phyloP scores from a whole-genome alignment of 441 rosid genomes.

The Gossypium gossypioides region DNA sequence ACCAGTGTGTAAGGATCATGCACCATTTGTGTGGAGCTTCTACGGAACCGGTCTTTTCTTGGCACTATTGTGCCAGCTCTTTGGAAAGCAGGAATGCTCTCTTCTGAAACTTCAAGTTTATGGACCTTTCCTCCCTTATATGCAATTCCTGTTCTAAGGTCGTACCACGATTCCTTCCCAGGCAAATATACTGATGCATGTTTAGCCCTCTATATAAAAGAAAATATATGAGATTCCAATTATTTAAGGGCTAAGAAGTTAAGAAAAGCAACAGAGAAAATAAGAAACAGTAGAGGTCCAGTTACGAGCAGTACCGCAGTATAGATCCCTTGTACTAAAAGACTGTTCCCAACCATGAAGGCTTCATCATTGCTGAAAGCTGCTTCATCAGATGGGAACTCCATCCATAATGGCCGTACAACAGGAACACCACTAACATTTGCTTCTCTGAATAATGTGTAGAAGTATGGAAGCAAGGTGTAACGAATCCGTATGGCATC shows the following conservation, averaged over 20 bases:
- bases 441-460: conserved; percentile 92
- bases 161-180: conserved; percentile 85
- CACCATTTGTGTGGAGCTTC: conserved; percentile 91
- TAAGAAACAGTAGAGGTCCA: not conserved
- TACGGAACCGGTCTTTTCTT: conserved; percentile 76
- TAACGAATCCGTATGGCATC: conserved; percentile 87
- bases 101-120: conserved; percentile 73
- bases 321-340: conserved; percentile 89
- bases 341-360: conserved; percentile 87
- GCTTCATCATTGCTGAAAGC: conserved; percentile 86
- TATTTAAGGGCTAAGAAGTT: not conserved
- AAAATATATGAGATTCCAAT: conserved; percentile 9
- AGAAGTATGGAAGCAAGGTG: conserved; percentile 79
- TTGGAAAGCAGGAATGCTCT: conserved; percentile 88
- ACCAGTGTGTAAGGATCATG: conserved; percentile 96
- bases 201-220: conserved; percentile 49
- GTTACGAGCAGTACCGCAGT: conserved; percentile 45
- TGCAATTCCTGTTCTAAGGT: conserved; percentile 63
- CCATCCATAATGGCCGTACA: conserved; percentile 95
- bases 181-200: conserved; percentile 78
- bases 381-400: conserved; percentile 82
- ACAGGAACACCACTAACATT: conserved; percentile 77
- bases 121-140: conserved; percentile 58
- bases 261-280: not conserved
- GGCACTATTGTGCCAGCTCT: conserved; percentile 94